phyloP scores from a whole-genome alignment of 2,329 filamentous ascomycete genomes.

The Chrysoporthe puriensis region DNA sequence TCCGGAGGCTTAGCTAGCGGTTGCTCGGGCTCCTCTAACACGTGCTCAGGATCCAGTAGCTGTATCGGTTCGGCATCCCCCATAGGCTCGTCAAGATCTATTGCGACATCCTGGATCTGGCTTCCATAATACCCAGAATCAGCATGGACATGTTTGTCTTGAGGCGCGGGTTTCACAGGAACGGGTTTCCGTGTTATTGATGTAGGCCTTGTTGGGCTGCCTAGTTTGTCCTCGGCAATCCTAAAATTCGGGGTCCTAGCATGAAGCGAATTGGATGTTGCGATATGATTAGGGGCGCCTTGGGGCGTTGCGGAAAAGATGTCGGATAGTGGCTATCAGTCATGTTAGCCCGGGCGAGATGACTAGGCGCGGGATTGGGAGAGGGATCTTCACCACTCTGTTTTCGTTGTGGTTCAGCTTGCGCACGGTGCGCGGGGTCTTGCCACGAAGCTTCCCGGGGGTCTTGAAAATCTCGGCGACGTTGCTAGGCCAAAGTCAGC shows the following conservation, averaged over 20 bases:
- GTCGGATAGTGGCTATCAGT: constrained; percentile 59
- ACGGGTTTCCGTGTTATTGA: constrained; percentile 36
- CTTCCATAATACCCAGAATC: constrained; percentile 78
- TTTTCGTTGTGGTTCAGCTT: constrained; percentile 62
- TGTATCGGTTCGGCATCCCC: constrained; percentile 18
- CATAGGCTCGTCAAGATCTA: constrained; percentile 35
- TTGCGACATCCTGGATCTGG: constrained; percentile 56
- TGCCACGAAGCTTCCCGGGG: constrained; percentile 79
- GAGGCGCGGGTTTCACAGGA: constrained; percentile 39
- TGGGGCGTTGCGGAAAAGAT: constrained; percentile 61
- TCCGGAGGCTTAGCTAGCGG: constrained; percentile 24
- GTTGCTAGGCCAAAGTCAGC: constrained; percentile 61
- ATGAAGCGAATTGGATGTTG: constrained; percentile 50
- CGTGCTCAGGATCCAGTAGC: constrained; percentile 12
- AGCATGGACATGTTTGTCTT: constrained; percentile 42
- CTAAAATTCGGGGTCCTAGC: constrained; percentile 61
- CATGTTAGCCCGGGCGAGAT: constrained; percentile 35
- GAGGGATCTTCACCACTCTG: constrained; percentile 59
- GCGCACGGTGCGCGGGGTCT: constrained; percentile 73
- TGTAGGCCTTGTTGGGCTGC: constrained; percentile 40
- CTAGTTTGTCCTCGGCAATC: constrained; percentile 57
- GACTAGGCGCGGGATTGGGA: background rate
- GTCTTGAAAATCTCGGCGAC: constrained; percentile 96
- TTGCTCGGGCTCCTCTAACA: background rate
- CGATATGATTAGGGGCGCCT: constrained; percentile 58